Evolutionary conservation across 2,329 filamentous ascomycete species (phyloP), one percentile per base, ranked within the genome.

Genomic region (Aspergillus ustus): DNA sequence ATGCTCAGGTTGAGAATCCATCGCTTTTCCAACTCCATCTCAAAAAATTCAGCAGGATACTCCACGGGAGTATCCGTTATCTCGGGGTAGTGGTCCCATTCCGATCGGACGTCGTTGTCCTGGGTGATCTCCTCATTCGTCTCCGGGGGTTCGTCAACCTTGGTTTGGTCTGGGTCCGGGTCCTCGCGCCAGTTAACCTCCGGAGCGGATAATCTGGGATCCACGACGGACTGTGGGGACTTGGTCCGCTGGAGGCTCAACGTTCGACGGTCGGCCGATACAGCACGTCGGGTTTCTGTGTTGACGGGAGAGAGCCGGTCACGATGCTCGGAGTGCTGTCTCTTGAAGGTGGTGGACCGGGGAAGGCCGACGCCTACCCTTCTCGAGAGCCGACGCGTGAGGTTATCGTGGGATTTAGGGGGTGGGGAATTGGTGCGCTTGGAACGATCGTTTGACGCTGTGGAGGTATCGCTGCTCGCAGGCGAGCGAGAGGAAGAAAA

Each of bases 1-100:
- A 99, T 97, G 78, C 93, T 97, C 63, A 98, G 84, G 73, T 99
- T 99, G 68, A 99, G 82, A 63, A 99, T 98, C 95, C 95, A 99
- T 71, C 86, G 89, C 63, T 84, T 86, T 72, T 97, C 93, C 59
- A 97, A 84, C 76, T 98, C 94, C 65, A 91, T 87, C 66, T 90
- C 87, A 66, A 97, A 85, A 69, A 72, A 69, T 53, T 77, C 74
- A 57, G 75, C 73, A 52, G 73, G 67, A 40, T 58, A 61, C 60
- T 66, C 66, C 48, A 70, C 69, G 61, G 72, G 68, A 60, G 66
- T 55, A 57, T 68, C 64, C 62, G 67, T 67, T 57, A 70, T 59
- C 61, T 70, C 72, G 37, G 64, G 66, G 60, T 57, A 67, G 40
- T 64, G 67, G 64, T 70, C 67, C 73, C 71, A 74, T 67, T 68